Conservation (phyloP, 306 rosid genomes). For the Lathyrus aphaca region DNA sequence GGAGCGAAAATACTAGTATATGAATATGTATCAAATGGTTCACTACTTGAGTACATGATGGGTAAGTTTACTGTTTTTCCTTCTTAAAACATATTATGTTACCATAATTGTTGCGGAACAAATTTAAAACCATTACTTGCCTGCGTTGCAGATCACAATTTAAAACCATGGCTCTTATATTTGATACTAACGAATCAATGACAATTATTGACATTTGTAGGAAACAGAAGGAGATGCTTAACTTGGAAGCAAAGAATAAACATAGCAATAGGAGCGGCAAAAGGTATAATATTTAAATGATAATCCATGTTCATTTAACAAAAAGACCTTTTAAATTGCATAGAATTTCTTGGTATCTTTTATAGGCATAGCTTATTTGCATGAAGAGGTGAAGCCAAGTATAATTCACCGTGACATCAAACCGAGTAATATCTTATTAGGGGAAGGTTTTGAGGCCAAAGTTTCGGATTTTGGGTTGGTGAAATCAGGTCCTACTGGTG, state of each 20-base stretch:
- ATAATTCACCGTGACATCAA: conserved; percentile 82
- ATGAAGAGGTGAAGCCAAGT: conserved; percentile 66
- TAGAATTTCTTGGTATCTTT: conserved; percentile 15
- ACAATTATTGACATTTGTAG: conserved; percentile 37
- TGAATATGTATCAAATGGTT: conserved; percentile 81
- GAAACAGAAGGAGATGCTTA: conserved; percentile 59
- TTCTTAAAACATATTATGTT: background rate
- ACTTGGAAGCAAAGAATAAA: conserved; percentile 80
- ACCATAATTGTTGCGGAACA: background rate
- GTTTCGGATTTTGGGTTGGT: conserved; percentile 88
- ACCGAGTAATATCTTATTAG: conserved; percentile 83
- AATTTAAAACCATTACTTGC: background rate
- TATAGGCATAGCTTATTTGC: conserved; percentile 78
- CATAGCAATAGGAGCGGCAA: conserved; percentile 84
- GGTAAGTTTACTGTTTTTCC: conserved; percentile 45
- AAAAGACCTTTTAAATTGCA: background rate
- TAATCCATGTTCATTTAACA: background rate
- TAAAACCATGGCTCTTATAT: background rate
- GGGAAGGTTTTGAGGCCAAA: conserved; percentile 77
- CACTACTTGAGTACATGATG: conserved; percentile 71
- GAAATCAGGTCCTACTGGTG: conserved; percentile 70
- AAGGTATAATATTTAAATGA: conserved; percentile 45
- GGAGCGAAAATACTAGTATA: conserved; percentile 68
- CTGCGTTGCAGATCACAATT: background rate
- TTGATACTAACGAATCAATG: background rate